These are phyloP conservation scores for Actinomucor elegans DNA, from an alignment of 371 early-diverging fungal genomes.

Conservation along the genomic window DNA sequence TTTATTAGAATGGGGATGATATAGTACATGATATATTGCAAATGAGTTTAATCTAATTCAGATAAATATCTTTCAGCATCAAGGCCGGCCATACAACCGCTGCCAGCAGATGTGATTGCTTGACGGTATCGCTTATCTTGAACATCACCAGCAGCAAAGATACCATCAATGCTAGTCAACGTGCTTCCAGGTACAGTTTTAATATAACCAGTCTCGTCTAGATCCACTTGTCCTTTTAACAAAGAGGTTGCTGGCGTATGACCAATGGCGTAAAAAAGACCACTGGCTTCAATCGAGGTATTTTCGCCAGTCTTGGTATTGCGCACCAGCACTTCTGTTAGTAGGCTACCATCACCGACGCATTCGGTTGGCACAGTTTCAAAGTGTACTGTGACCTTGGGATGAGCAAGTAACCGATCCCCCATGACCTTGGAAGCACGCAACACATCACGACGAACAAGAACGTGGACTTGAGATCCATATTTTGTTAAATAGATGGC, in stretches of 20 bases:
- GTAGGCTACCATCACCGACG: slow-evolving; percentile 78
- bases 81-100: slow-evolving; percentile 94
- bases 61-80: slow-evolving; percentile 81
- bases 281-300: slow-evolving; percentile 71
- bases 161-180: slow-evolving; percentile 81
- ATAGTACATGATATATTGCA: no score
- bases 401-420: slow-evolving; percentile 74
- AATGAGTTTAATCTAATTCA: no score
- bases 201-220: slow-evolving; percentile 90
- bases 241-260: slow-evolving; percentile 89
- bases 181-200: slow-evolving; percentile 78
- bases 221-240: slow-evolving; percentile 70
- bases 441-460: slow-evolving; percentile 95
- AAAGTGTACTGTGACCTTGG: slow-evolving; percentile 92
- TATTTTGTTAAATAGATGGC: slow-evolving; percentile 89
- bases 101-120: slow-evolving; percentile 67
- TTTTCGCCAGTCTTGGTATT: slow-evolving; percentile 71
- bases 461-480: slow-evolving; percentile 89
- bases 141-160: slow-evolving; percentile 98
- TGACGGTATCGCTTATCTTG: slow-evolving; percentile 94
- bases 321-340: slow-evolving; percentile 69
- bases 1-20: no score
- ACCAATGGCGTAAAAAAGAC: slow-evolving; percentile 98
- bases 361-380: slow-evolving; percentile 86
- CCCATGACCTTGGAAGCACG: slow-evolving; percentile 98